phyloP scores from a whole-genome alignment of 306 rosid species.

The Potentilla sterilis region DNA sequence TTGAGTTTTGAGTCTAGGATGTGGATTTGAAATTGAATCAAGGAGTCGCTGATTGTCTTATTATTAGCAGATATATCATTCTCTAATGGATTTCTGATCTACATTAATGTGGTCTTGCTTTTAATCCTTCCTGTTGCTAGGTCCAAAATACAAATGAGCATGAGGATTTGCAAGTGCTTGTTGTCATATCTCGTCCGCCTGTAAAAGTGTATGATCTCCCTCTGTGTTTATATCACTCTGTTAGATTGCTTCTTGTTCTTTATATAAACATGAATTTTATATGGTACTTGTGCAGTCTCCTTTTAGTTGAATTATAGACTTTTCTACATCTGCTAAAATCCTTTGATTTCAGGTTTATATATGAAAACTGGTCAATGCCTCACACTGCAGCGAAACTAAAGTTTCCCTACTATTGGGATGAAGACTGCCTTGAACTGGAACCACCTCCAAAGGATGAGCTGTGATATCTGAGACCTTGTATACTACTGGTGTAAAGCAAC shows the following conservation, averaged over 20 bases:
- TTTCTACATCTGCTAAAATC: neutral
- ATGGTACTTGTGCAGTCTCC: neutral
- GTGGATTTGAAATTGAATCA: neutral
- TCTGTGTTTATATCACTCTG: constrained; percentile 3
- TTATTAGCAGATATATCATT: neutral
- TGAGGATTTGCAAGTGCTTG: constrained; percentile 83
- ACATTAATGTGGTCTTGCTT: constrained; percentile 8
- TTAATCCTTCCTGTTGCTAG: constrained; percentile 43
- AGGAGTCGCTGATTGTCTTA: neutral
- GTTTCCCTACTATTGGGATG: constrained; percentile 84
- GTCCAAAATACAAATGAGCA: constrained; percentile 67
- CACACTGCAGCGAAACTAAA: constrained; percentile 78
- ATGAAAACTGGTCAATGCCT: constrained; percentile 84
- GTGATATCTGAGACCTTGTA: constrained; percentile 17
- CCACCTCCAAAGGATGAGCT: constrained; percentile 64
- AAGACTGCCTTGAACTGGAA: constrained; percentile 51
- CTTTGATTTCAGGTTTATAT: constrained; percentile 59
- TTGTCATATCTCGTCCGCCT: constrained; percentile 80
- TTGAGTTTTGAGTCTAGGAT: neutral
- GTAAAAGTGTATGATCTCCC: constrained; percentile 65
- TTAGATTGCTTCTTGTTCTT: neutral
- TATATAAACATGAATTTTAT: neutral
- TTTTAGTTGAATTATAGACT: neutral
- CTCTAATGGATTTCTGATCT: neutral
- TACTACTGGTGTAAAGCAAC: neutral